Percentiles rank a stretch among this genome's conserved stretches.
These are phyloP conservation scores for Ilex asprella DNA, from an alignment of 257 asterid genomes.

Conservation along the genomic window DNA sequence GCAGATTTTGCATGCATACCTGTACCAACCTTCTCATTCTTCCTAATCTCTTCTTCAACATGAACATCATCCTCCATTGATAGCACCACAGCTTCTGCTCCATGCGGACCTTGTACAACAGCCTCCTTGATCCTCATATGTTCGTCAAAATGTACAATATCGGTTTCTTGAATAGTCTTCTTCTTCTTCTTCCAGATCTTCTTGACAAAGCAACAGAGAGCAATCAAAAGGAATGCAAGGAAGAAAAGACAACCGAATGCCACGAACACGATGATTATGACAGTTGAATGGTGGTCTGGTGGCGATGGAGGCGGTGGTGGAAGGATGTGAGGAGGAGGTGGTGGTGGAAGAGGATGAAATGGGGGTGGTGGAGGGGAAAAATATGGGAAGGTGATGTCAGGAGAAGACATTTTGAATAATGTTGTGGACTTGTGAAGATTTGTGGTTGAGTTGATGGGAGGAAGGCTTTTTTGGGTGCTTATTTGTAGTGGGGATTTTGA, in stretches of 20 bases:
- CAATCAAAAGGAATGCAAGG: constrained; percentile 14
- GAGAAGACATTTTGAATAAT: no score
- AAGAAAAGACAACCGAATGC: constrained; percentile 21
- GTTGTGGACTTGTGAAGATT: no score
- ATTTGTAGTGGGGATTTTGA: constrained; percentile 13
- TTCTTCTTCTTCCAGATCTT: constrained; percentile 22
- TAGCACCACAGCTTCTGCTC: constrained; percentile 16
- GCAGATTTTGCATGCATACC: constrained; percentile 10
- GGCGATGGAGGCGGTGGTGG: constrained; percentile 22
- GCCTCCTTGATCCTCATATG: constrained; percentile 29
- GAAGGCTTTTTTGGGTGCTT: neutral
- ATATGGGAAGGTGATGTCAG: constrained; percentile 8
- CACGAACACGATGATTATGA: constrained; percentile 21
- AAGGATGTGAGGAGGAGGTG: constrained; percentile 13
- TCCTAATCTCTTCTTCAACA: constrained; percentile 12
- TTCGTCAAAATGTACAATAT: constrained; percentile 21
- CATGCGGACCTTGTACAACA: constrained; percentile 27
- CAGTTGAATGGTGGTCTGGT: constrained; percentile 13
- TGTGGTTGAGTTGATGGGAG: no score
- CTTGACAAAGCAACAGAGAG: constrained; percentile 23
- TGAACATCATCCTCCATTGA: constrained; percentile 32
- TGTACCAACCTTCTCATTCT: constrained; percentile 14
- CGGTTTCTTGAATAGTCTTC: constrained; percentile 7
- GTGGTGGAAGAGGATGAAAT: no score
- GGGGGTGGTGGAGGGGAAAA: constrained; percentile 12